Conservation (phyloP, 768 basidiomycete species). For the Kwoniella botswanensis region DNA sequence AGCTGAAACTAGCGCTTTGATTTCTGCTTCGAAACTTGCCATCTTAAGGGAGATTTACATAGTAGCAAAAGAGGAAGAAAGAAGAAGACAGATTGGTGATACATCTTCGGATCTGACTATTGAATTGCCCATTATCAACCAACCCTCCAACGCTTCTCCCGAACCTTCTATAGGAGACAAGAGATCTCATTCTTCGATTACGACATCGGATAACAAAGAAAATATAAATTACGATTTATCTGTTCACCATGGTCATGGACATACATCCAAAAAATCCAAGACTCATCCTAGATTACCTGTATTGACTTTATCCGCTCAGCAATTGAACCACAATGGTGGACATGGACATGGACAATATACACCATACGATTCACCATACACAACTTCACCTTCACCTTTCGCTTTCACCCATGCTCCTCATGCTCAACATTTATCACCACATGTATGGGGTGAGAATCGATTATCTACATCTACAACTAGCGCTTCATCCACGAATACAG, state of each 20-base stretch:
- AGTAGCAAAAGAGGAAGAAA: slow-evolving; percentile 58
- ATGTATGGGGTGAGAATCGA: slow-evolving; percentile 23
- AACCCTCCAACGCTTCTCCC: slow-evolving; percentile 27
- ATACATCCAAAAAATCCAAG: slow-evolving; percentile 40
- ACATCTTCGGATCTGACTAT: slow-evolving; percentile 35
- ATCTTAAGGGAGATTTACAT: slow-evolving; percentile 57
- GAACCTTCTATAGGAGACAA: slow-evolving; percentile 32
- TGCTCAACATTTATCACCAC: slow-evolving; percentile 14
- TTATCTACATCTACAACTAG: slow-evolving; percentile 1
- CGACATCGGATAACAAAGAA: slow-evolving; percentile 35
- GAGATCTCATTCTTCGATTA: slow-evolving; percentile 27
- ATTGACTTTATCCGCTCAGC: slow-evolving; percentile 26
- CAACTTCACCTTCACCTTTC: slow-evolving; percentile 29
- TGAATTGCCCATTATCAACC: slow-evolving; percentile 42
- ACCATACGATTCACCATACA: slow-evolving; percentile 34
- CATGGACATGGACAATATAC: background rate
- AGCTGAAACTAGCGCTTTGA: slow-evolving; percentile 52
- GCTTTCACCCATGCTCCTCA: slow-evolving; percentile 13
- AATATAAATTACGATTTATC: slow-evolving; percentile 24
- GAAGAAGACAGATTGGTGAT: slow-evolving; percentile 38
- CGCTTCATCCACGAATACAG: background rate
- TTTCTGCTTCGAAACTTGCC: slow-evolving; percentile 49
- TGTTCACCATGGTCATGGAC: background rate
- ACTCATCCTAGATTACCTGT: slow-evolving; percentile 30
- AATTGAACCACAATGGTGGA: slow-evolving; percentile 20